A percentile compares a stretch with the other conserved stretches of the same genome.
Evolutionary conservation across 768 basidiomycete genomes (phyloP).

Genomic region (Clitopilus hobsonii): DNA sequence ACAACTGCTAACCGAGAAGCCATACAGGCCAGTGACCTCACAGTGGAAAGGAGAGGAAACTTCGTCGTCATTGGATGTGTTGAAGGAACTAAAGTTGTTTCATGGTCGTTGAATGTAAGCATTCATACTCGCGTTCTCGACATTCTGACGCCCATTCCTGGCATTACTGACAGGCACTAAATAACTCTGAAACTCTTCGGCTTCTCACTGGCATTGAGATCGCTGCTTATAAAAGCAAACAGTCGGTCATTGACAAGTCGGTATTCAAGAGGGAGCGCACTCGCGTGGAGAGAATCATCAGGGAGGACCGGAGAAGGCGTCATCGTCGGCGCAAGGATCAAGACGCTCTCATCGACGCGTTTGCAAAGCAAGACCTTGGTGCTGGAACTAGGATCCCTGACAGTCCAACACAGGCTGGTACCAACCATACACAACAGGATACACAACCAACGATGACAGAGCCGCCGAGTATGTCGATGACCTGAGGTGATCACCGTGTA

Average conservation of each 20-base stretch:
- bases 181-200: slow-evolving; percentile 78
- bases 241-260: slow-evolving; percentile 64
- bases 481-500: not conserved
- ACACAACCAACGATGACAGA: slow-evolving; percentile 3
- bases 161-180: slow-evolving; percentile 61
- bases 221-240: slow-evolving; percentile 74
- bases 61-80: slow-evolving; percentile 83
- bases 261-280: slow-evolving; percentile 59
- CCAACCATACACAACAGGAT: not conserved
- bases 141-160: no score
- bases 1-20: no score
- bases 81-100: slow-evolving; percentile 67
- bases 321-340: slow-evolving; percentile 83
- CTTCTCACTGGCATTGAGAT: slow-evolving; percentile 81
- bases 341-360: slow-evolving; percentile 77
- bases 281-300: slow-evolving; percentile 76
- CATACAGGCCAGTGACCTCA: slow-evolving; percentile 67
- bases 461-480: not conserved
- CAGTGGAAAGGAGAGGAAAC: slow-evolving; percentile 85
- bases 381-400: not conserved
- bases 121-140: slow-evolving; percentile 6
- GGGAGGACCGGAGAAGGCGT: slow-evolving; percentile 76
- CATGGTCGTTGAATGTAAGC: slow-evolving; percentile 81
- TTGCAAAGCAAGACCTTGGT: slow-evolving; percentile 46
- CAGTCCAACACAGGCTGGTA: not conserved